Base-by-base conservation (phyloP, 768 basidiomycete genomes). In the Asterophora parasitica region DNA sequence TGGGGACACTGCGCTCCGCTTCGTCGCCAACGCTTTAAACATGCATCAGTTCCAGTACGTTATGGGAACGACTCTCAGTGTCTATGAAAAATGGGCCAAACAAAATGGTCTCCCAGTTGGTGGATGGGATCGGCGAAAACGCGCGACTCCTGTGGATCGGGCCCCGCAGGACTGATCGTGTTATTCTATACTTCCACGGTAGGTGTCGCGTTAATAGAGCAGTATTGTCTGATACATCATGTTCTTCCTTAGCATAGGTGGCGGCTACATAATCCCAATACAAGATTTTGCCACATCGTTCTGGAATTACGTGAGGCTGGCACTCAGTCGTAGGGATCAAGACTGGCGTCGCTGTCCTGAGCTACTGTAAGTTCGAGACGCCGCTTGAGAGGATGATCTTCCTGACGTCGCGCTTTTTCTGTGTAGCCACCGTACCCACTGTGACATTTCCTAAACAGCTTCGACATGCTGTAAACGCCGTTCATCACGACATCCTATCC, bases 141-240 rank as follows among this genome's bases (percentile, higher is more conserved):
- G 57, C 60, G 17, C 50, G 58, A 27, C 44, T 70, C 13, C 28
- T 68, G n/a, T 71, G 70, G 70, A 53, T 70, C 35, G 64, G 65
- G 11, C 52, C 54, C 13, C 64, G 59, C 41, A 54, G 59, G 19
- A 59, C 58, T 0, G 66, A 65, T 4, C 53, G 59, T 13, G 64
- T 71, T 1, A 38, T 70, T 3, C 40, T 68, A 3, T 69, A 62
- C 39, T 30, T 63, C 12, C 68, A 68, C 48, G 68, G 68, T 61
- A 44, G 4, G 48, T 46, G 9, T 32, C 3, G 17, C n/a, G 13
- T 16, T 19, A 10, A 15, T 20, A 26, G 17, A 16, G 20, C 8
- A 19, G 30, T 38, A 4, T 42, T n/a, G n/a, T n/a, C 16, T 27
- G 16, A 27, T 7, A 3, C 16, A 15, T 4, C n/a, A n/a, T n/a